Percentiles rank a stretch among this genome's conserved stretches.
These are phyloP conservation scores for Coniochaeta ligniaria DNA, from an alignment of 2,329 filamentous ascomycete genomes.

Conservation along the genomic window DNA sequence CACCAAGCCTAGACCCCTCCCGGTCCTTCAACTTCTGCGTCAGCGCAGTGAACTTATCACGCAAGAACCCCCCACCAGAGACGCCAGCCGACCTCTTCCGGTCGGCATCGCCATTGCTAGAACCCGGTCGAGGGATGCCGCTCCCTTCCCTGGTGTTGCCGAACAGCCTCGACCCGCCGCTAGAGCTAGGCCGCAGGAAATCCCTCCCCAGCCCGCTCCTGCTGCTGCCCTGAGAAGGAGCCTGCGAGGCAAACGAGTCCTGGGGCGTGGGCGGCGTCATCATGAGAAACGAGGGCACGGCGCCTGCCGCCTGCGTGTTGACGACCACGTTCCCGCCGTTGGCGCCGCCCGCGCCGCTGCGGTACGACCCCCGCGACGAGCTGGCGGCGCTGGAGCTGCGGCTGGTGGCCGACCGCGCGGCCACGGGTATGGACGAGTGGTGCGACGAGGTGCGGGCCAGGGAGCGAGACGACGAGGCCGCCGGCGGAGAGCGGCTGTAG, in stretches of 20 bases:
- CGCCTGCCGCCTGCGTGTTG: constrained; percentile 15
- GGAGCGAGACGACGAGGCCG: constrained; percentile 25
- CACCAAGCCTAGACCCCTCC: constrained; percentile 10
- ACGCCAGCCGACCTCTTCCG: constrained; percentile 13
- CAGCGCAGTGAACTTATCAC: constrained; percentile 26
- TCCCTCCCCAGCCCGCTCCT: constrained; percentile 8
- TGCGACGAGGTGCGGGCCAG: constrained; percentile 31
- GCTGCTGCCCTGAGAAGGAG: constrained; percentile 11
- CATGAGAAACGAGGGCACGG: constrained; percentile 21
- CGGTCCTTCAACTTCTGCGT: constrained; percentile 16
- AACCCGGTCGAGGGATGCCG: not conserved
- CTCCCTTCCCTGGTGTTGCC: not conserved
- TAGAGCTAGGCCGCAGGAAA: not conserved
- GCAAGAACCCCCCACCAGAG: constrained; percentile 19
- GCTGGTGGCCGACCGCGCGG: constrained; percentile 34
- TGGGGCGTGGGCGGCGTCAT: constrained; percentile 21
- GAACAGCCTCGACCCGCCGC: constrained; percentile 1
- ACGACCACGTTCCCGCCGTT: constrained; percentile 6
- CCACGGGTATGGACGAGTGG: constrained; percentile 37
- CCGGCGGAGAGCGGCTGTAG: constrained; percentile 51
- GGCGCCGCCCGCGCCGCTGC: not conserved
- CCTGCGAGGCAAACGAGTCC: constrained; percentile 6
- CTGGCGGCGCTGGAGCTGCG: constrained; percentile 46
- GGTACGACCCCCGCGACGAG: constrained; percentile 15
- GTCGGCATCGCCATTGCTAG: constrained; percentile 6